These are phyloP conservation scores for Aspergillus versicolor DNA, from an alignment of 2,329 filamentous ascomycete species.

Conservation along the genomic window DNA sequence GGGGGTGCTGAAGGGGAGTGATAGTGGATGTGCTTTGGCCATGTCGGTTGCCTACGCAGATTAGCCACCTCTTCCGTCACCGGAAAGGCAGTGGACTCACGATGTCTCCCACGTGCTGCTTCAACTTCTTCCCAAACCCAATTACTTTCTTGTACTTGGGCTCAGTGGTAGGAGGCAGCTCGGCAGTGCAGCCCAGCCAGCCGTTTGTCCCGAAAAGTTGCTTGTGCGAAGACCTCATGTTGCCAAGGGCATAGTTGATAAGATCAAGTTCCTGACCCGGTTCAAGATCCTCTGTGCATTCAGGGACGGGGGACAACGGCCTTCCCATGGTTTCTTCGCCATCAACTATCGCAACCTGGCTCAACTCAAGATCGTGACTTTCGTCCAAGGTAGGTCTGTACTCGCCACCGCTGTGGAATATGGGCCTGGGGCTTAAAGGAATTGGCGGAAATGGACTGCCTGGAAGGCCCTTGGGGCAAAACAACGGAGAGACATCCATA, in stretches of 20 bases:
- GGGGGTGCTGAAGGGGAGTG: constrained; percentile 9
- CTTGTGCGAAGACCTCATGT: constrained; percentile 30
- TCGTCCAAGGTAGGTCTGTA: constrained; percentile 15
- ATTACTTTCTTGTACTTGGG: constrained; percentile 33
- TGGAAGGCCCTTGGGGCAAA: neutral
- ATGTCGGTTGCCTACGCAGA: constrained; percentile 26
- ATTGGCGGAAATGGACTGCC: neutral
- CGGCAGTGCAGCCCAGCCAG: constrained; percentile 38
- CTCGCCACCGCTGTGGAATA: constrained; percentile 14
- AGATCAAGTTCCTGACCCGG: constrained; percentile 3
- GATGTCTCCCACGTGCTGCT: constrained; percentile 37
- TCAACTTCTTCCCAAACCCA: constrained; percentile 39
- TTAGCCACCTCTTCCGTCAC: neutral
- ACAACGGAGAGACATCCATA: constrained; percentile 7
- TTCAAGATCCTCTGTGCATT: neutral
- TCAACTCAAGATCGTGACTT: neutral
- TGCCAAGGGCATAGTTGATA: constrained; percentile 3
- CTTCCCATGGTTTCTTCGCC: neutral
- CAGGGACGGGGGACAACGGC: constrained; percentile 5
- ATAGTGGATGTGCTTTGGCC: constrained; percentile 20
- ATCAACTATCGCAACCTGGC: constrained; percentile 19
- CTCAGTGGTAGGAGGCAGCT: constrained; percentile 26
- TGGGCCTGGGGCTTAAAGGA: constrained; percentile 2
- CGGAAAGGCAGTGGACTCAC: constrained; percentile 23
- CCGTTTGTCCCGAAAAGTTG: constrained; percentile 44